Evolutionary conservation across 768 basidiomycete species (phyloP).

Genomic region (Coprinopsis marcescibilis): DNA sequence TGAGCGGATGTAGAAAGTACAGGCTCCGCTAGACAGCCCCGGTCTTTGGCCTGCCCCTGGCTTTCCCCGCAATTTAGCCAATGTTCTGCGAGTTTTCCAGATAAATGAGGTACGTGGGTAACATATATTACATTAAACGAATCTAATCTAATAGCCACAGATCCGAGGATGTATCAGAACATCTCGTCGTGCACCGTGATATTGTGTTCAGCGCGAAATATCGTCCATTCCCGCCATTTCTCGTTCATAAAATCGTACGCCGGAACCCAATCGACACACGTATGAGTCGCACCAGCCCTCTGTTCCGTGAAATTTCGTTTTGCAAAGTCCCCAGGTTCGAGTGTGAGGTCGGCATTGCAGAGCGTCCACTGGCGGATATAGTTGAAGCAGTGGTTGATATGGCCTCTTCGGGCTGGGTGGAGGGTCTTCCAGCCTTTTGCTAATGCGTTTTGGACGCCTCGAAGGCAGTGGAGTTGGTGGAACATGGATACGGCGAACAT

Average conservation of each 20-base stretch:
- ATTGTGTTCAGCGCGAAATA: conserved; percentile 18
- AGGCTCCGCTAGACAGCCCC: too few relatives aligned
- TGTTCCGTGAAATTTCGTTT: conserved; percentile 28
- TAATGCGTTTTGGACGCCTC: conserved; percentile 23
- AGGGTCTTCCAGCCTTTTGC: conserved; percentile 20
- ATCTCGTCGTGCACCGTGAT: conserved; percentile 23
- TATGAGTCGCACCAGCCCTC: conserved; percentile 32
- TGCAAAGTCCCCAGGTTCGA: conserved; percentile 39
- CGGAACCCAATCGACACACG: conserved; percentile 36
- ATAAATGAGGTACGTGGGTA: too few relatives aligned
- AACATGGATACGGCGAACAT: conserved; percentile 34
- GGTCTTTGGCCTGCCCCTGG: too few relatives aligned
- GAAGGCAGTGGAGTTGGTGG: conserved; percentile 45
- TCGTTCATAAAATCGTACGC: conserved; percentile 28
- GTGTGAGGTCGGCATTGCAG: conserved; percentile 41
- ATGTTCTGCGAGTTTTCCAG: too few relatives aligned
- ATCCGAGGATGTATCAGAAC: too few relatives aligned
- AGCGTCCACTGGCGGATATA: conserved; percentile 41
- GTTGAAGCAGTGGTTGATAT: conserved; percentile 41
- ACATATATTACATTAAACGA: too few relatives aligned
- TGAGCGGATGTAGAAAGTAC: too few relatives aligned
- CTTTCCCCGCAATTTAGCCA: too few relatives aligned
- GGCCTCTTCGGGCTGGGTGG: conserved; percentile 17
- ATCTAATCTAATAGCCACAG: too few relatives aligned
- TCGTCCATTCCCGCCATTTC: conserved; percentile 31